Base-by-base conservation (phyloP, 2,329 filamentous ascomycete species). In the Colletotrichum plurivorum region DNA sequence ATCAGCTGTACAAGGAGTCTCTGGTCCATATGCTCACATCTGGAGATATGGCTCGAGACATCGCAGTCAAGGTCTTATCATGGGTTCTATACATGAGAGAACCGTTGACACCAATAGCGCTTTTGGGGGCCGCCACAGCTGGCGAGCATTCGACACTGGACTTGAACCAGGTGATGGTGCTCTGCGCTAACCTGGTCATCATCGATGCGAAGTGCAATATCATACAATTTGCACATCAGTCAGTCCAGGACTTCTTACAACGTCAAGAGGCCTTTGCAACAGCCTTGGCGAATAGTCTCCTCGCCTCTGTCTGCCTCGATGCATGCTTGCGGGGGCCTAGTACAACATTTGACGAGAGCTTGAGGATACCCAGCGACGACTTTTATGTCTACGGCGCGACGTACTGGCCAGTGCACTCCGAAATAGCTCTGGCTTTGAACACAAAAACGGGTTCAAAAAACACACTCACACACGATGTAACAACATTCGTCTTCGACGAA, bases 311-410 rank as follows among this genome's bases (percentile, higher is more conserved):
- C 3, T 63, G 59, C 22, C 1, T 55, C 25, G 49, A 46, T 2
- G 49, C 36, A 3, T 63, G 49, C 13, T 48, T 8, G n/a, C 39
- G 22, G 1, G 59, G 27, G 10, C 13, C 25, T 1, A 13, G 2
- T 9, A 1, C 8, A 0, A 41, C 10, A 36, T 0, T n/a, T 0
- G 15, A 12, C 2, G 0, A 2, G 1, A 1, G 22, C 0, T 8
- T n/a, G 3, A 1, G n/a, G 16, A 58, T 58, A 46, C 59, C 51
- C 12, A 63, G 41, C n/a, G 59, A 55, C 1, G 49, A 54, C 25
- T 55, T 27, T 10, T 41, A 27, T 3, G 4, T 48, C n/a, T 63
- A 63, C 25, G 59, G 49, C 2, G 39, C 59, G 15, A 16, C 48
- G 4, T 55, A 46, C 18, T 63, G 59, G 59, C 51, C 59, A 1